A percentile compares a stretch with the other conserved stretches of the same genome.
Conservation (phyloP, 2,329 filamentous ascomycete genomes). For the Aureobasidium leucospermi region DNA sequence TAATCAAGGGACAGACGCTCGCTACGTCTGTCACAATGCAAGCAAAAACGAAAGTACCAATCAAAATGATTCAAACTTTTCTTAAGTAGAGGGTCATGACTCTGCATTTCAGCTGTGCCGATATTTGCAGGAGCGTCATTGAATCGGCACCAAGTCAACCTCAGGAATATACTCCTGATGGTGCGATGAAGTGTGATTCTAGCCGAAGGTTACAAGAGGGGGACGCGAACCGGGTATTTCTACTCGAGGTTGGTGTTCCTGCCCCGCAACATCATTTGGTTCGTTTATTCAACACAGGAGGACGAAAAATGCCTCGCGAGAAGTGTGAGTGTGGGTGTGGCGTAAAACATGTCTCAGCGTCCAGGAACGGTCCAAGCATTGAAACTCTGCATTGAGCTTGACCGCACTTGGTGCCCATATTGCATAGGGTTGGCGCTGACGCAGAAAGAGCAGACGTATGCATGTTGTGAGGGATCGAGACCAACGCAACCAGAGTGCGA, state of each 20-base stretch:
- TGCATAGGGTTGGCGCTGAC: background rate
- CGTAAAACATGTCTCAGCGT: conserved; percentile 1
- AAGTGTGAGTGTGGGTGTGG: background rate
- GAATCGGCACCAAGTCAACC: background rate
- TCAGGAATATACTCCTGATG: background rate
- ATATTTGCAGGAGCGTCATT: background rate
- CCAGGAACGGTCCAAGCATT: conserved; percentile 5
- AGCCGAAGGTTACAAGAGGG: too few species aligned
- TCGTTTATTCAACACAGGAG: background rate
- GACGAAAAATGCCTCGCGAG: background rate
- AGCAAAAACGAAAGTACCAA: background rate
- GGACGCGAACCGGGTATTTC: background rate
- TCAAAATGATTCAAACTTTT: background rate
- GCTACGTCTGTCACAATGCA: background rate
- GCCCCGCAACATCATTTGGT: background rate
- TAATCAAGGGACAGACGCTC: background rate
- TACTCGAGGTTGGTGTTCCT: conserved; percentile 18
- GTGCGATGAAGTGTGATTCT: background rate
- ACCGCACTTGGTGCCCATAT: background rate
- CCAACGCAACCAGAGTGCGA: conserved; percentile 53
- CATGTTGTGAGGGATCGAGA: conserved; percentile 39
- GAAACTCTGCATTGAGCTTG: conserved; percentile 7
- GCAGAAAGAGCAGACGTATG: conserved; percentile 47
- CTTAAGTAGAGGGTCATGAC: background rate
- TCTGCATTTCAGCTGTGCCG: background rate